phyloP scores from a whole-genome alignment of 164 flowering plant genomes.

The Aristolochia contorta region DNA sequence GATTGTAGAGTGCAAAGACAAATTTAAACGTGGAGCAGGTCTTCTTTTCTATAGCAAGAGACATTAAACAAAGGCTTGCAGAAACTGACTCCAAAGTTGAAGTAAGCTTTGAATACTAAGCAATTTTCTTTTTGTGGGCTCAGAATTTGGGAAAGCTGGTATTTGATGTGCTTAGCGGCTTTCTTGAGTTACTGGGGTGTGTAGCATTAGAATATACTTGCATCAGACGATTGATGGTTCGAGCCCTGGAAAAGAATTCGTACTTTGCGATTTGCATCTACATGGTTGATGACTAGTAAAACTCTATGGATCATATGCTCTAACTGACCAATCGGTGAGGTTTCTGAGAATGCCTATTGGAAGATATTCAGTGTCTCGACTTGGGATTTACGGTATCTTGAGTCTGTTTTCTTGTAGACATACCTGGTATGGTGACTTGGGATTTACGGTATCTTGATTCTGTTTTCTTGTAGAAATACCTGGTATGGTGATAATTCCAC shows the following conservation, averaged over 20 bases:
- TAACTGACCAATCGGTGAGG: neutral
- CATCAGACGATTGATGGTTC: neutral
- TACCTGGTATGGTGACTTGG: no score
- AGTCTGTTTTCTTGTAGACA: no score
- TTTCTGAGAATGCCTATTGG: neutral
- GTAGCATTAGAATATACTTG: neutral
- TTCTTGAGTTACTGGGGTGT: neutral
- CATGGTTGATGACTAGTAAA: neutral
- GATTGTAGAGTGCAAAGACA: slow-evolving; percentile 74
- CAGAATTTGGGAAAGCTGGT: neutral
- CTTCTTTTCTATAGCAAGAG: slow-evolving; percentile 76
- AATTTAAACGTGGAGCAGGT: slow-evolving; percentile 82
- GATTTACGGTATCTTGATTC: neutral
- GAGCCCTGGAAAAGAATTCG: neutral
- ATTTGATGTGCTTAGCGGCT: neutral
- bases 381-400: neutral
- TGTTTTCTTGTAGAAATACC: no score
- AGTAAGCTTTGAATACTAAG: slow-evolving; percentile 19
- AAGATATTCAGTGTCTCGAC: neutral
- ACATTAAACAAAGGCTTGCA: slow-evolving; percentile 74
- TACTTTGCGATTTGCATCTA: neutral
- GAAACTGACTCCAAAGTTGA: slow-evolving; percentile 60
- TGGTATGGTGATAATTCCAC: no score
- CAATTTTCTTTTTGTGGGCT: neutral
- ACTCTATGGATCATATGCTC: neutral